Evolutionary conservation across 176 grass and related monocot species (phyloP).

Genomic region (Lolium multiflorum): DNA sequence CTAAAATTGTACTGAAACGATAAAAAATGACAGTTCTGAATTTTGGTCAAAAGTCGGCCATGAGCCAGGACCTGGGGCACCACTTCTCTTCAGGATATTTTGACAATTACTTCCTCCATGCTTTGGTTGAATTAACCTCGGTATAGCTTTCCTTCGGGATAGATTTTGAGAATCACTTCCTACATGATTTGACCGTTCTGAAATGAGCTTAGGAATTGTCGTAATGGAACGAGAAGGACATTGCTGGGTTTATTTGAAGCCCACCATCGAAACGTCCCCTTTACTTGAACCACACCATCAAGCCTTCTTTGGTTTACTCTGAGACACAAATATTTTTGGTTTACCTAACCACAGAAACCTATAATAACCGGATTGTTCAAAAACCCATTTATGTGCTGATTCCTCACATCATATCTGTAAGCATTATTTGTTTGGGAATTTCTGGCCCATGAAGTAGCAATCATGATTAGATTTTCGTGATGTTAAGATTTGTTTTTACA

Average conservation of each 20-base stretch:
- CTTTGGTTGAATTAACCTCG: background rate
- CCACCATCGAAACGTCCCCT: background rate
- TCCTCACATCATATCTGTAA: background rate
- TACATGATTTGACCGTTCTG: background rate
- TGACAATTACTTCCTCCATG: background rate
- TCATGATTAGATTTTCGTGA: background rate
- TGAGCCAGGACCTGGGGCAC: background rate
- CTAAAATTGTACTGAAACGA: background rate
- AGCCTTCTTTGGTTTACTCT: background rate
- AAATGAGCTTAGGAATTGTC: background rate
- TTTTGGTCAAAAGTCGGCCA: background rate
- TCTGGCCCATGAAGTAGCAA: background rate
- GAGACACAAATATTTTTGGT: background rate
- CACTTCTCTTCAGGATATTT: background rate
- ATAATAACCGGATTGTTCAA: background rate
- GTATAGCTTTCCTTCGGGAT: background rate
- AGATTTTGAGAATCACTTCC: background rate
- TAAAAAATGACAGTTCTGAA: background rate
- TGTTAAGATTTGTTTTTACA: background rate
- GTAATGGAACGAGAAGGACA: background rate
- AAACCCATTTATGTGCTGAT: background rate
- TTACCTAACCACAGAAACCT: background rate
- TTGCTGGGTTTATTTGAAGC: background rate
- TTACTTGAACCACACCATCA: background rate
- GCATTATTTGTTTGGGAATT: conserved; percentile 6